These are phyloP conservation scores for Senecio squalidus DNA, from an alignment of 140 eudicot species.

Conservation along the genomic window DNA sequence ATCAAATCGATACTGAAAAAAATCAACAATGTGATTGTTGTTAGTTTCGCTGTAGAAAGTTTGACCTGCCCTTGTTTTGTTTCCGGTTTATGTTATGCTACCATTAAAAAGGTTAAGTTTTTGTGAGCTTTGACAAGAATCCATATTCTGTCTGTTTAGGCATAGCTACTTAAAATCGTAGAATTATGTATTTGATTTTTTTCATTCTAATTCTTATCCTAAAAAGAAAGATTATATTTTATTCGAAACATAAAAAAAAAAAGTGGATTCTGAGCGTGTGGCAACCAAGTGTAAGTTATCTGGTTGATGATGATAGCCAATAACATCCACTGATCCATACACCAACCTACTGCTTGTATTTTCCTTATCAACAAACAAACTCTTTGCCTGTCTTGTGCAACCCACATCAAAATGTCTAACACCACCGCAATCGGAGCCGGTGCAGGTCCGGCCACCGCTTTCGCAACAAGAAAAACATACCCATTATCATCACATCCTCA, in stretches of 20 bases:
- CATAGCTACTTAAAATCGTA: too few relatives aligned
- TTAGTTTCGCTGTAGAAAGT: too few relatives aligned
- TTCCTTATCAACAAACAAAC: constrained; percentile 8
- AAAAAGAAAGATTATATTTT: not conserved
- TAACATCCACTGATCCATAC: constrained; percentile 24
- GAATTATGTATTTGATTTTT: too few relatives aligned
- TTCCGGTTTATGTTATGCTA: too few relatives aligned
- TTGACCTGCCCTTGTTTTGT: too few relatives aligned
- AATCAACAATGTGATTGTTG: too few relatives aligned
- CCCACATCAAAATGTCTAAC: constrained; percentile 26
- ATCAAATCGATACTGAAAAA: too few relatives aligned
- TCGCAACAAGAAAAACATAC: constrained; percentile 26
- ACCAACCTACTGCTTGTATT: not conserved
- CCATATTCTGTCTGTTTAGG: too few relatives aligned
- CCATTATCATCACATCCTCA: constrained; percentile 23
- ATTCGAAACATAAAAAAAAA: not conserved
- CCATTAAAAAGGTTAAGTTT: too few relatives aligned
- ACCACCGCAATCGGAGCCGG: constrained; percentile 29
- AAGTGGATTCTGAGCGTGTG: constrained; percentile 27
- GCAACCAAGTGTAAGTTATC: constrained; percentile 33
- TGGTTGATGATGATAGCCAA: constrained; percentile 15
- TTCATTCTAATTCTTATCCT: too few relatives aligned
- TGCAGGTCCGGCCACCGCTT: constrained; percentile 22
- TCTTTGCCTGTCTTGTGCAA: constrained; percentile 2
- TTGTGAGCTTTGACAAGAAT: too few relatives aligned